phyloP scores from a whole-genome alignment of 257 asterid genomes.

The Orobanche coerulescens region DNA sequence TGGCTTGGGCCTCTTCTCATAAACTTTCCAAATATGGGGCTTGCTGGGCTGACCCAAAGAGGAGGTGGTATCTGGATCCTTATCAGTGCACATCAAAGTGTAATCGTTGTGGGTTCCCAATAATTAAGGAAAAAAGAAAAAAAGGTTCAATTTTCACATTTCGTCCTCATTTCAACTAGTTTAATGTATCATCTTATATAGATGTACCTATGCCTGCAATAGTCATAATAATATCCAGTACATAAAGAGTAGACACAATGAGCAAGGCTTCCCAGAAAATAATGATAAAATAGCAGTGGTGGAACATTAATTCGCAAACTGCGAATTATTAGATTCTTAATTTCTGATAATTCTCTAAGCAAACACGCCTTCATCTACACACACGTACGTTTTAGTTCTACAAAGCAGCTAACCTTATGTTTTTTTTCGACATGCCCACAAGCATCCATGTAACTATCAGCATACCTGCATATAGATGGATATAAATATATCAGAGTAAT shows the following conservation, averaged over 20 bases:
- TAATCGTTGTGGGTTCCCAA: too few relatives aligned
- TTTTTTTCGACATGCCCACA: conserved; percentile 17
- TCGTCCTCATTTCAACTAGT: not conserved
- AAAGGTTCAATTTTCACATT: not conserved
- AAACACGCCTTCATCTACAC: not conserved
- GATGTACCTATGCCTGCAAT: not conserved
- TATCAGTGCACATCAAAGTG: too few relatives aligned
- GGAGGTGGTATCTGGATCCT: too few relatives aligned
- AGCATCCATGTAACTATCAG: conserved; percentile 20
- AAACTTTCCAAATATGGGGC: too few relatives aligned
- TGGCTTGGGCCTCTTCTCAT: too few relatives aligned
- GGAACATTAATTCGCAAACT: too few relatives aligned
- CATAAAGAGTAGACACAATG: too few relatives aligned
- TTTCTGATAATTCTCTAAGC: not conserved
- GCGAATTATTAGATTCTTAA: not conserved
- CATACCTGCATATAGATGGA: conserved; percentile 13
- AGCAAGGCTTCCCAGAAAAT: too few relatives aligned
- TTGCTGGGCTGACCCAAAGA: too few relatives aligned
- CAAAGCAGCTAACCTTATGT: conserved; percentile 22
- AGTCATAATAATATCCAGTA: too few relatives aligned
- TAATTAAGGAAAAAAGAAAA: too few relatives aligned
- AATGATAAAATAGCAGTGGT: too few relatives aligned
- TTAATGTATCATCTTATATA: not conserved
- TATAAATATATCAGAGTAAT: not conserved
- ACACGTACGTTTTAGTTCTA: not conserved